Conservation (phyloP, 2,329 filamentous ascomycete species). For the Botrytis porri region DNA sequence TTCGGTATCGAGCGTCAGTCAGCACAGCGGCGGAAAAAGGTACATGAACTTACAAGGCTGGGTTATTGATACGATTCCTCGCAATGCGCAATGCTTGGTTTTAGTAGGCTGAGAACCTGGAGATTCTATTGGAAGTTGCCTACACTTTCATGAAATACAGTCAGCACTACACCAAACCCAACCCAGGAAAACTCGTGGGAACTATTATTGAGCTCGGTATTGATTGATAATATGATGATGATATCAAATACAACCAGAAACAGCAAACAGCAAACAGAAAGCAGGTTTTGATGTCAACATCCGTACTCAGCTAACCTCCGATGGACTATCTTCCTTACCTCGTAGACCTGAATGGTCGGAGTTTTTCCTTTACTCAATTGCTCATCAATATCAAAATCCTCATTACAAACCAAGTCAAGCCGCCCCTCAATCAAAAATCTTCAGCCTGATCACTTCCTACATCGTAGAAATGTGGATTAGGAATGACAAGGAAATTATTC, state of each 20-base stretch:
- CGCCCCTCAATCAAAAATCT: conserved; percentile 6
- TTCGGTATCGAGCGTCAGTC: not conserved
- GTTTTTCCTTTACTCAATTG: not conserved
- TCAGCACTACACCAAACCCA: conserved; percentile 16
- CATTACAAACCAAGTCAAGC: not conserved
- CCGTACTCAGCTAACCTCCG: not conserved
- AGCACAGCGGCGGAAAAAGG: not conserved
- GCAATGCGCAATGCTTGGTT: not conserved
- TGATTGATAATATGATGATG: conserved; percentile 11
- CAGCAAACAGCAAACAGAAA: not conserved
- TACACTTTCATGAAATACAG: conserved; percentile 11
- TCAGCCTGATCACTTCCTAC: conserved; percentile 14
- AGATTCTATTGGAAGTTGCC: not conserved
- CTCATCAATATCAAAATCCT: not conserved
- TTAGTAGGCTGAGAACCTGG: conserved; percentile 8
- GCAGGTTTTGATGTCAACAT: not conserved
- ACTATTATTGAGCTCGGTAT: not conserved
- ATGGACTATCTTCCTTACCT: not conserved
- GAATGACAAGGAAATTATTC: conserved; percentile 7
- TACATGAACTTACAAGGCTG: conserved; percentile 16
- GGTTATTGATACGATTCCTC: not conserved
- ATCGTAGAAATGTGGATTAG: not conserved
- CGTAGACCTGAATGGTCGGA: not conserved
- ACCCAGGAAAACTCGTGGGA: not conserved
- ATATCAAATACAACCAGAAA: not conserved